Base-by-base conservation (phyloP, 306 rosid genomes). In the Vigna mungo region DNA sequence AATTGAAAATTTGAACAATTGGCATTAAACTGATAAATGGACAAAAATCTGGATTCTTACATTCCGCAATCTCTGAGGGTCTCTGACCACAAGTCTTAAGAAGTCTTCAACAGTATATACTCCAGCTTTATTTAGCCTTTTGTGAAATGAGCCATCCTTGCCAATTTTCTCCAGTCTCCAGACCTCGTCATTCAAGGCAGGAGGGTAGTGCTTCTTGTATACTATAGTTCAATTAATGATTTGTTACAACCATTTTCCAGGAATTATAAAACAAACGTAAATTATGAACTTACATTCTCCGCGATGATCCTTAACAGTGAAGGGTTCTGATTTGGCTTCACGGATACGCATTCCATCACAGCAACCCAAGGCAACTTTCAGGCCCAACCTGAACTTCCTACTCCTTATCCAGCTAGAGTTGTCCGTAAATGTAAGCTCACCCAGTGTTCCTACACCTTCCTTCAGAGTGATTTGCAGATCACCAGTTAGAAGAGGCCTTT, bases 91-190 rank as follows among this genome's bases (percentile, higher is more conserved):
- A 77, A 92, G 88, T 47, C 84, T 81, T n/a, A 92, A 83, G 84
- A 92, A 88, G 79, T 90, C 93, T 83, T 92, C 97, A 70, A 92
- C 97, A 20, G 87, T 71, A 79, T 2, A 36, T 77, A 92, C 78
- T 83, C 96, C 90, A 71, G 93, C 81, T 86, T 88, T 90, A 52
- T 75, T 87, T 25, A 92, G 85, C 84, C 93, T 90, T 88, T 87
- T 92, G 86, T 92, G 97, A 77, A 92, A 92, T 51, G 97, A 92
- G 32, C 97, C 97, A 80, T 92, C 97, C 82, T 92, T 92, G 27
- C 97, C 97, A 69, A 92, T 92, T 84, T 92, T 92, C 87, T 92
- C 97, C 55, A 92, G 85, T 82, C 97, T 90, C 97, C 97, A 92
- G 37, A 92, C 93, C 75, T 92, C 97, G 51, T 92, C 97, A 74